Evolutionary conservation across 306 rosid genomes (phyloP), one percentile per base, ranked within the genome.

Genomic region (Fagus crenata): DNA sequence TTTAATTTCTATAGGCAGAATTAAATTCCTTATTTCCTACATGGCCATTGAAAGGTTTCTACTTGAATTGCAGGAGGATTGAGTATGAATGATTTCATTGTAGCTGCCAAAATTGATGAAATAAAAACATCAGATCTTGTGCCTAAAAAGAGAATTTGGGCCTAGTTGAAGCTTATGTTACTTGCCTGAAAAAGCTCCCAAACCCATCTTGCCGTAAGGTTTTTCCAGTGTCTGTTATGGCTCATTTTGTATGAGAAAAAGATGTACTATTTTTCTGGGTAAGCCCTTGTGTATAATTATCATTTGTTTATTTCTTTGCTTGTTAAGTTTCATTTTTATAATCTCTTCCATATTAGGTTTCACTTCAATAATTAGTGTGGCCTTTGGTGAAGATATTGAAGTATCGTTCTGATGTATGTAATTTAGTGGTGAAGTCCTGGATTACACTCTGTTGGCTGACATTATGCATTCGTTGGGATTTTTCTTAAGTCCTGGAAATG

Each of bases 71-170:
- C 94, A 94, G 98, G 96, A 73, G 98, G 98, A 69, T 90, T 94
- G 85, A 92, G 91, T 53, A 73, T 94, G 92, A 94, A 92, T 85
- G 98, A 94, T 84, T 94, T 86, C 86, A 88, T 94, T 53, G 86
- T 94, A 7, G 97, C 98, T 49, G 92, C 97, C 68, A 94, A 88
- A 81, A 85, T 94, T 68, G 97, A 90, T 78, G 90, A 76, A 42
- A 90, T 94, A 49, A 85, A 77, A 88, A 89, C 97, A 46, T 88
- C 96, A 18, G 98, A 94, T 83, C 96, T 94, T 67, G 92, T 53
- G 72, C 91, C 98, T 8, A 88, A 77, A 86, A 92, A 87, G 82
- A 94, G 98, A 87, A 75, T 75, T 78, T 94, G 98, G 98, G 98
- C 98, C 1, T 94, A 88, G 78, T 63, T 56, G 33, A 83, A 70